These are phyloP conservation scores for Parascedosporium putredinis DNA, from an alignment of 2,329 filamentous ascomycete genomes.

Conservation along the genomic window DNA sequence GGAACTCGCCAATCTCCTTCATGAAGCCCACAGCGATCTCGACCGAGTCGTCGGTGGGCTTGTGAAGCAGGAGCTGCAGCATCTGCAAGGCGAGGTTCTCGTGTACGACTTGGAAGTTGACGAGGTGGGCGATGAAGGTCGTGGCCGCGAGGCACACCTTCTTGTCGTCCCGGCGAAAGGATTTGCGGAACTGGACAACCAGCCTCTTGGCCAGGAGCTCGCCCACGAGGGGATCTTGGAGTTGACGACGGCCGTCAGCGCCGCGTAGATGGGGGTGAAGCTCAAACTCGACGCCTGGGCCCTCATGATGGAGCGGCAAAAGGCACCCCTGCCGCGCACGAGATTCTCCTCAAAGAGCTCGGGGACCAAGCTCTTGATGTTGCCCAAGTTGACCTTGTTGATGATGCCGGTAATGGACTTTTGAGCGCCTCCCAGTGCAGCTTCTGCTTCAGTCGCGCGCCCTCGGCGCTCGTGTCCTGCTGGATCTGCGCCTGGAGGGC, in stretches of 20 bases:
- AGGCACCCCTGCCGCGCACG: conserved; percentile 79
- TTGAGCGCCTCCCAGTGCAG: conserved; percentile 82
- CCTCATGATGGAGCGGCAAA: conserved; percentile 97
- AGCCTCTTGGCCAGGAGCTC: conserved; percentile 79
- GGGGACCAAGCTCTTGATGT: conserved; percentile 95
- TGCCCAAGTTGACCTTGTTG: conserved; percentile 97
- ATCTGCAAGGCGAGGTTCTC: conserved; percentile 93
- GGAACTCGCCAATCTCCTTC: conserved; percentile 82
- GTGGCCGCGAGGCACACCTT: conserved; percentile 87
- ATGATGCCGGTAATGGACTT: conserved; percentile 98
- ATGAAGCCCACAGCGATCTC: conserved; percentile 94
- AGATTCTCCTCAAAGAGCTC: conserved; percentile 94
- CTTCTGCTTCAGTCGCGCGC: conserved; percentile 75
- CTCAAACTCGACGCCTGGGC: conserved; percentile 91
- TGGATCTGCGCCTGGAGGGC: conserved; percentile 95
- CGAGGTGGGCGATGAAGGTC: conserved; percentile 88
- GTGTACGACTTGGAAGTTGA: conserved; percentile 91
- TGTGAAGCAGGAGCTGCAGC: conserved; percentile 79
- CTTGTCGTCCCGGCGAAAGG: conserved; percentile 94
- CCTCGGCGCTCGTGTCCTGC: conserved; percentile 92
- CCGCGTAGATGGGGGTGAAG: conserved; percentile 92
- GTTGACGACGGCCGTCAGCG: conserved; percentile 93
- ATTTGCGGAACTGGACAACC: conserved; percentile 88
- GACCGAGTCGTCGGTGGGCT: conserved; percentile 93
- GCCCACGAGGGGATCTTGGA: conserved; percentile 93